Percentiles rank a stretch among this genome's conserved stretches.
These are phyloP conservation scores for Castanospermum australe DNA, from an alignment of 306 rosid genomes.

Conservation along the genomic window DNA sequence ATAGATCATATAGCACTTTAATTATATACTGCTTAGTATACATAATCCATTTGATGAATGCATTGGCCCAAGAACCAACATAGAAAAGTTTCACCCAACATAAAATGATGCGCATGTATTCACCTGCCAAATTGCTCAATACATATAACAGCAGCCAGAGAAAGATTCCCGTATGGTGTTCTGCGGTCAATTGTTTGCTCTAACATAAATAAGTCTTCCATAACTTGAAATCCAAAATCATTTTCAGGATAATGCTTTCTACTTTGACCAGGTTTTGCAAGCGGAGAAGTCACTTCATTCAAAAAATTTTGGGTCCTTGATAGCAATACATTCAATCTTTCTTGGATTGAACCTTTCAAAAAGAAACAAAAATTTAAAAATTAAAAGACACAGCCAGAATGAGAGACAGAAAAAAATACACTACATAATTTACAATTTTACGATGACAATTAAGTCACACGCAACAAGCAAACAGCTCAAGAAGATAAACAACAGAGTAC, in stretches of 20 bases:
- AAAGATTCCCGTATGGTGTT: constrained; percentile 73
- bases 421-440: neutral
- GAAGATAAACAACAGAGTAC: neutral
- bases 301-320: constrained; percentile 77
- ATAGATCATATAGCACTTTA: constrained; percentile 7
- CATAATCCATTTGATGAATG: neutral
- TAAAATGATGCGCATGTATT: constrained; percentile 17
- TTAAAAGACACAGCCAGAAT: constrained; percentile 1
- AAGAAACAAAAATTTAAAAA: neutral
- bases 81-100: neutral
- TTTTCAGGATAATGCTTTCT: constrained; percentile 50
- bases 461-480: neutral
- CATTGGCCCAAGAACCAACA: constrained; percentile 1
- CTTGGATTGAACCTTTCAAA: constrained; percentile 61
- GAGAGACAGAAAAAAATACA: neutral
- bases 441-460: neutral
- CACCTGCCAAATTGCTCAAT: constrained; percentile 99
- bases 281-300: constrained; percentile 77
- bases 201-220: constrained; percentile 72
- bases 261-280: constrained; percentile 58
- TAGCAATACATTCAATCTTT: constrained; percentile 63
- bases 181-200: constrained; percentile 73
- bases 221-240: constrained; percentile 44
- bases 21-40: neutral
- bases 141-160: constrained; percentile 77